Conservation (phyloP, 495 filamentous ascomycete genomes). For the Penicillium atrosanguineum region DNA sequence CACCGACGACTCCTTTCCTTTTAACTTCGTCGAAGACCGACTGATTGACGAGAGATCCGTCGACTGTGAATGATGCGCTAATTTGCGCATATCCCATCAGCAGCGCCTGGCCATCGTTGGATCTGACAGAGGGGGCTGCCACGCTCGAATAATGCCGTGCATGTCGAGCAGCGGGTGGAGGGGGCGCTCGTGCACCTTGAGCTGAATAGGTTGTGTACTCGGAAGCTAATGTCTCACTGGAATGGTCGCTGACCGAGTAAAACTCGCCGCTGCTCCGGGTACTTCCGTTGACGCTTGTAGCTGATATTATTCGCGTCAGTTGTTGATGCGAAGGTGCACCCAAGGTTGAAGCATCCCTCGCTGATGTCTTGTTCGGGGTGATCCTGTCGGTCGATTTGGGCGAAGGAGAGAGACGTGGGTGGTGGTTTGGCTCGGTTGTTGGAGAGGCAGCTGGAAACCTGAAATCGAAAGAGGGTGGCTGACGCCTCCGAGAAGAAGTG, state of each 20-base stretch:
- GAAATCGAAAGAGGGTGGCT: conserved; percentile 57
- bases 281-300: conserved; percentile 61
- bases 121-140: conserved; percentile 35
- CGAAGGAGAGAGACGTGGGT: conserved; percentile 37
- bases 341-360: conserved; percentile 14
- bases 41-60: conserved; percentile 87
- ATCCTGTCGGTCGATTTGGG: conserved; percentile 5
- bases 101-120: conserved; percentile 64
- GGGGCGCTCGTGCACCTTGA: conserved; percentile 39
- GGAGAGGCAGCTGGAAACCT: conserved; percentile 59
- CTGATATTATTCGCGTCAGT: conserved; percentile 70
- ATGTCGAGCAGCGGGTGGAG: conserved; percentile 45
- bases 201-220: conserved; percentile 75
- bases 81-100: conserved; percentile 99
- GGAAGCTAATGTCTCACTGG: conserved; percentile 86
- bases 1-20: conserved; percentile 84
- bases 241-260: conserved; percentile 90
- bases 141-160: conserved; percentile 61
- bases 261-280: conserved; percentile 91
- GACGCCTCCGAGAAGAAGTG: conserved; percentile 32
- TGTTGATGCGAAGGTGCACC: conserved; percentile 51
- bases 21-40: conserved; percentile 94
- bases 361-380: background rate
- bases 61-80: conserved; percentile 86
- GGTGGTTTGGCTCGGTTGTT: conserved; percentile 29